Conservation (phyloP, 768 basidiomycete genomes). For the Chiua virens region DNA sequence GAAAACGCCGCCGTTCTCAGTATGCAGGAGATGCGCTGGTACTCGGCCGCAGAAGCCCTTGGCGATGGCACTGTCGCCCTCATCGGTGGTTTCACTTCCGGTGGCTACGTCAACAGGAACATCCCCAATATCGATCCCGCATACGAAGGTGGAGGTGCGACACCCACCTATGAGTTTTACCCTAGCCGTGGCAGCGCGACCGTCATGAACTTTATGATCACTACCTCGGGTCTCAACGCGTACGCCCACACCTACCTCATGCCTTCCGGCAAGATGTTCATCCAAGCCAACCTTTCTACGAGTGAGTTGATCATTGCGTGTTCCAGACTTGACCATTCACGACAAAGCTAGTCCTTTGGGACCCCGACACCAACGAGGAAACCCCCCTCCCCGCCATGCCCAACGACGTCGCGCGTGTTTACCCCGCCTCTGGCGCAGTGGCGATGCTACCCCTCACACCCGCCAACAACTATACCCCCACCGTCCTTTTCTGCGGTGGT, state of each 20-base stretch:
- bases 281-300: constrained; percentile 76
- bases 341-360: constrained; percentile 43
- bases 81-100: constrained; percentile 74
- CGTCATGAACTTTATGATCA: constrained; percentile 62
- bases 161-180: constrained; percentile 81
- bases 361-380: constrained; percentile 56
- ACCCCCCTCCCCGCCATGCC: constrained; percentile 73
- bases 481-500: constrained; percentile 90
- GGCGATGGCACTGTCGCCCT: constrained; percentile 75
- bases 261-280: constrained; percentile 70
- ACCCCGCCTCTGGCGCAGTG: constrained; percentile 85
- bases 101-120: constrained; percentile 77
- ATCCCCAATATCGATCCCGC: constrained; percentile 63
- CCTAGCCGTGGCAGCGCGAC: constrained; percentile 55
- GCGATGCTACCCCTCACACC: constrained; percentile 92
- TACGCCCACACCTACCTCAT: constrained; percentile 75
- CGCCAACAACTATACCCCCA: constrained; percentile 83
- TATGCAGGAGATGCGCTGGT: constrained; percentile 73
- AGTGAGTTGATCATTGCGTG: constrained; percentile 42
- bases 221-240: constrained; percentile 76
- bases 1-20: constrained; percentile 61
- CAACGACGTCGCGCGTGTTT: constrained; percentile 70
- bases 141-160: constrained; percentile 60
- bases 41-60: constrained; percentile 67
- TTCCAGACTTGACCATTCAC: not conserved